Conservation (phyloP, 1,284 basidiomycete species). For the Rhizoctonia solani region DNA sequence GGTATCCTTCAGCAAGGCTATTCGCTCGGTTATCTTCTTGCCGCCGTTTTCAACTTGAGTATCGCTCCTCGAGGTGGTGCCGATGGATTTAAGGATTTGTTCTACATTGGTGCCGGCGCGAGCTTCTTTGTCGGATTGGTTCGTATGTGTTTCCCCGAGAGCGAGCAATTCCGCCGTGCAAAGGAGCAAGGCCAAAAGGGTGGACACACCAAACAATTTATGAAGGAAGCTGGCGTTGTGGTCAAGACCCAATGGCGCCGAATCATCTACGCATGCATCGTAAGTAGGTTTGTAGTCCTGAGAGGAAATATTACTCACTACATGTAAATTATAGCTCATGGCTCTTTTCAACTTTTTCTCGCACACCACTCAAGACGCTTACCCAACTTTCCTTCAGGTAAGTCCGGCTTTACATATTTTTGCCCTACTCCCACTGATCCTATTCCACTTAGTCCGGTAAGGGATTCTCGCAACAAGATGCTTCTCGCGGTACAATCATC, state of each 20-base stretch:
- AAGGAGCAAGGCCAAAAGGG: constrained; percentile 56
- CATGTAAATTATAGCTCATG: constrained; percentile 40
- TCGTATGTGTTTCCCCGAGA: constrained; percentile 79
- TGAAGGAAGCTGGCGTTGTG: constrained; percentile 62
- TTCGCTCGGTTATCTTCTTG: constrained; percentile 58
- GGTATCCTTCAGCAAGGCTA: constrained; percentile 88
- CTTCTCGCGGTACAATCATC: constrained; percentile 89
- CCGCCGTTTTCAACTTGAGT: constrained; percentile 76
- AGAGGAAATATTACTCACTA: background rate
- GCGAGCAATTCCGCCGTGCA: constrained; percentile 66
- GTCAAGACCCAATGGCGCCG: constrained; percentile 54
- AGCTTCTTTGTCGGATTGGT: constrained; percentile 73
- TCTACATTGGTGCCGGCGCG: constrained; percentile 72
- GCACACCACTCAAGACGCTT: constrained; percentile 56
- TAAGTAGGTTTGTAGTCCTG: background rate
- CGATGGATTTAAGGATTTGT: constrained; percentile 51
- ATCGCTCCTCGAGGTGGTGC: constrained; percentile 41
- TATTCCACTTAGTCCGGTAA: constrained; percentile 43
- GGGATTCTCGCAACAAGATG: constrained; percentile 52
- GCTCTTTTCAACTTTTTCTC: constrained; percentile 53
- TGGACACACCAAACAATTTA: constrained; percentile 68
- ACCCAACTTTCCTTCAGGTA: constrained; percentile 73
- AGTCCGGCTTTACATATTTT: background rate
- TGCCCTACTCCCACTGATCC: background rate
- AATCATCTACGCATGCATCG: constrained; percentile 50